A percentile compares a stretch with the other conserved stretches of the same genome.
Conservation (phyloP, 805 yeast species). For the Candida tammaniensis region DNA sequence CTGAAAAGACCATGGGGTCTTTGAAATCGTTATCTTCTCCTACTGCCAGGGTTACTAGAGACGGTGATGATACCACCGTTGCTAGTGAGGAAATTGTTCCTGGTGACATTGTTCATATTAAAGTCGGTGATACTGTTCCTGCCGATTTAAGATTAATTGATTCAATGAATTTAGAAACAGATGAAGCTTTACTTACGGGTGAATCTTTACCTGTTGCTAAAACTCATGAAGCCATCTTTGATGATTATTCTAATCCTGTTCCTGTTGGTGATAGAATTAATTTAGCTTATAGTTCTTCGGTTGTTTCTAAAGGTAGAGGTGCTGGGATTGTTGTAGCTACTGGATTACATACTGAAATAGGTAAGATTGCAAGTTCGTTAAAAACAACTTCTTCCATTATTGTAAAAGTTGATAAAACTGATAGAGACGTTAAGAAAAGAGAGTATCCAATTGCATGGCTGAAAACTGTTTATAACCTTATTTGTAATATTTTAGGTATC, state of each 20-base stretch:
- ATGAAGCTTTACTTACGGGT: slow-evolving; percentile 44
- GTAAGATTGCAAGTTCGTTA: slow-evolving; percentile 38
- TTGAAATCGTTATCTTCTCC: slow-evolving; percentile 45
- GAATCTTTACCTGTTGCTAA: slow-evolving; percentile 36
- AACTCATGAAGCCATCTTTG: slow-evolving; percentile 31
- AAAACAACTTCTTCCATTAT: slow-evolving; percentile 21
- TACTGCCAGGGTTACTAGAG: slow-evolving; percentile 44
- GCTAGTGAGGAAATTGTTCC: slow-evolving; percentile 45
- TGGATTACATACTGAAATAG: slow-evolving; percentile 40
- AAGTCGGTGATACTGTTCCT: slow-evolving; percentile 43
- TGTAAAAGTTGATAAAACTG: slow-evolving; percentile 34
- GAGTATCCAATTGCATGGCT: slow-evolving; percentile 33
- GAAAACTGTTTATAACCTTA: slow-evolving; percentile 40
- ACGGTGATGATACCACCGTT: slow-evolving; percentile 32
- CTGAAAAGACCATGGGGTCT: slow-evolving; percentile 51
- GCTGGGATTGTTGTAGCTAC: slow-evolving; percentile 38
- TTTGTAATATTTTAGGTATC: slow-evolving; percentile 45
- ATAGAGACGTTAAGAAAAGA: slow-evolving; percentile 34
- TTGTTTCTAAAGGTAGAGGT: slow-evolving; percentile 43
- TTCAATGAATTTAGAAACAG: slow-evolving; percentile 38
- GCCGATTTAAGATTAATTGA: slow-evolving; percentile 40
- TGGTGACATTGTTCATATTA: slow-evolving; percentile 41
- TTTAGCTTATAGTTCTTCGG: slow-evolving; percentile 34
- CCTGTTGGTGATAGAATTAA: slow-evolving; percentile 38
- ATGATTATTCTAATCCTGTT: slow-evolving; percentile 32